Evolutionary conservation across 2,329 filamentous ascomycete genomes (phyloP).

Genomic region (Aspergillus sp.): DNA sequence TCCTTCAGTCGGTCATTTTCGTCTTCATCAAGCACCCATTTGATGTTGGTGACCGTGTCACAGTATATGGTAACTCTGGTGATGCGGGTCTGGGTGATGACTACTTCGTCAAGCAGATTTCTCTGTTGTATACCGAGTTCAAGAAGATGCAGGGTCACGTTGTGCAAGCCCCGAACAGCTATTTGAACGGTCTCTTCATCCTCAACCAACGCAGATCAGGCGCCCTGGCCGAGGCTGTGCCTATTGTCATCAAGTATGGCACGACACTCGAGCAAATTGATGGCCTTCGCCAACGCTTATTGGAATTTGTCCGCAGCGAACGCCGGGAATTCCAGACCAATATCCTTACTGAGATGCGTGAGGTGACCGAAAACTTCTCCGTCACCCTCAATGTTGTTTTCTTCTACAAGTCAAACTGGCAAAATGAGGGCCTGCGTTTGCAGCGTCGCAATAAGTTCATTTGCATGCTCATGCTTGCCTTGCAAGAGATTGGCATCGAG

Average conservation of each 20-base stretch:
- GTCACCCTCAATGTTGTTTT: constrained; percentile 91
- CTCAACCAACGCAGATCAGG: constrained; percentile 91
- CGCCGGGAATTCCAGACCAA: constrained; percentile 88
- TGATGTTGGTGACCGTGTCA: constrained; percentile 90
- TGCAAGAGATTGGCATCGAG: constrained; percentile 82
- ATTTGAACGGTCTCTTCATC: constrained; percentile 90
- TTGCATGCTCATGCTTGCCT: constrained; percentile 82
- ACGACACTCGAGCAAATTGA: constrained; percentile 83
- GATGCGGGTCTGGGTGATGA: constrained; percentile 78
- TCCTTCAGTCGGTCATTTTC: constrained; percentile 89
- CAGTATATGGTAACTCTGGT: constrained; percentile 87
- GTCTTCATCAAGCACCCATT: constrained; percentile 98
- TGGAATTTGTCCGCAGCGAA: constrained; percentile 79
- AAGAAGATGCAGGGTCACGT: constrained; percentile 98
- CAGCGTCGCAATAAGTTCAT: constrained; percentile 93
- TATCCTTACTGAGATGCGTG: constrained; percentile 80
- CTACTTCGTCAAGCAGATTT: constrained; percentile 94
- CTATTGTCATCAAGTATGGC: constrained; percentile 83
- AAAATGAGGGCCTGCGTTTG: constrained; percentile 88
- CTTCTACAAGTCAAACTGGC: constrained; percentile 97
- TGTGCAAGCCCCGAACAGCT: constrained; percentile 91
- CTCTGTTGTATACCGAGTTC: constrained; percentile 91
- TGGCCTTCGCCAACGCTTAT: constrained; percentile 72
- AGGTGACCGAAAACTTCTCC: constrained; percentile 78
- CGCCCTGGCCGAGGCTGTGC: constrained; percentile 80